A percentile compares a stretch with the other conserved stretches of the same genome.
Evolutionary conservation across 805 yeast species (phyloP).

Genomic region (Candida alai): DNA sequence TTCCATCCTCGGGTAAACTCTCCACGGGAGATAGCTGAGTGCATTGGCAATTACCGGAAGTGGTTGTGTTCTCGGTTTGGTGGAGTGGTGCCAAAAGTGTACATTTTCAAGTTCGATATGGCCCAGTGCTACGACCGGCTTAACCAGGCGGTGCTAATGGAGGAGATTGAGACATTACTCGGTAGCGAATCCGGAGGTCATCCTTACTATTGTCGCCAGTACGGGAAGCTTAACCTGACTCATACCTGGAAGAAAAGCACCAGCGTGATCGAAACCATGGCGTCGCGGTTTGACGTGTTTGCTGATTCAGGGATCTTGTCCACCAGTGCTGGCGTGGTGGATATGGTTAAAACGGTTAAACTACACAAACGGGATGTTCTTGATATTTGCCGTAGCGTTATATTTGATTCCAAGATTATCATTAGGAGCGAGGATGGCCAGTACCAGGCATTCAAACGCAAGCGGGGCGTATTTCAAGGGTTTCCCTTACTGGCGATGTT

Average conservation of each 20-base stretch:
- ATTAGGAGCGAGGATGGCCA: slow-evolving; percentile 26
- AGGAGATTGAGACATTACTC: slow-evolving; percentile 28
- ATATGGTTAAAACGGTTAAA: slow-evolving; percentile 25
- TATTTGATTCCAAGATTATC: slow-evolving; percentile 46
- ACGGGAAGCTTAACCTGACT: slow-evolving; percentile 1
- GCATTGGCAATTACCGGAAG: slow-evolving; percentile 35
- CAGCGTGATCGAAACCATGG: neutral
- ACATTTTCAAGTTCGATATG: slow-evolving; percentile 70
- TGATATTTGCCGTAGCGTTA: slow-evolving; percentile 46
- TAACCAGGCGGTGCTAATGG: slow-evolving; percentile 42
- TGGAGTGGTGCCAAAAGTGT: slow-evolving; percentile 33
- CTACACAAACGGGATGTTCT: slow-evolving; percentile 44
- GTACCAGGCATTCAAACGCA: slow-evolving; percentile 35
- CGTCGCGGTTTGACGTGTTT: neutral
- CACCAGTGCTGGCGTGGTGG: too few species aligned
- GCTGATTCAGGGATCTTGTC: neutral
- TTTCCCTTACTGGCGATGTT: slow-evolving; percentile 69
- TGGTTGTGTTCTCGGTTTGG: slow-evolving; percentile 6
- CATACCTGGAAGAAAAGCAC: slow-evolving; percentile 5
- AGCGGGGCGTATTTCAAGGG: slow-evolving; percentile 81
- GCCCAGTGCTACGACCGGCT: slow-evolving; percentile 73
- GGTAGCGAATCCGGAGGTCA: slow-evolving; percentile 16
- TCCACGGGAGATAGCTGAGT: slow-evolving; percentile 40
- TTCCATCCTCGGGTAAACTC: slow-evolving; percentile 35
- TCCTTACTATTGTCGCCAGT: slow-evolving; percentile 13